Conservation (phyloP, 805 yeast species). For the Scheffersomyces spartinae region DNA sequence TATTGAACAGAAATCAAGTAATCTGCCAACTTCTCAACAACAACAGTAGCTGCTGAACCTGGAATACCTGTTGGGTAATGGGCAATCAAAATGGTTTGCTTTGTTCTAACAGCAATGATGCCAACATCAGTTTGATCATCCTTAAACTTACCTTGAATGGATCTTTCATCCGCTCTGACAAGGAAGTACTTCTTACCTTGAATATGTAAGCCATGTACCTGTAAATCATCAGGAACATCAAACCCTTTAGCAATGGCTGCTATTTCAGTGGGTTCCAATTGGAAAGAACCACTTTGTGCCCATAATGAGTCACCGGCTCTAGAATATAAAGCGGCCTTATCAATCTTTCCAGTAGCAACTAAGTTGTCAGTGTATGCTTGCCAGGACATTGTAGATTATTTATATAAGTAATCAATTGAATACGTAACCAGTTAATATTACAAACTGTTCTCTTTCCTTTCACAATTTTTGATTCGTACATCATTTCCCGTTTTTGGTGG, state of each 20-base stretch:
- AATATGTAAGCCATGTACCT: conserved; percentile 76
- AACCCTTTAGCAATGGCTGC: conserved; percentile 67
- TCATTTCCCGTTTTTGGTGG: too few relatives aligned
- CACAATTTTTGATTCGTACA: too few relatives aligned
- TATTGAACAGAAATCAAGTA: conserved; percentile 82
- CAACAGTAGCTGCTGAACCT: conserved; percentile 91
- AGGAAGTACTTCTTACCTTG: conserved; percentile 81
- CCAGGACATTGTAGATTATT: too few relatives aligned
- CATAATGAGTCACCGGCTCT: conserved; percentile 91
- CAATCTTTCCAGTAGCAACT: conserved; percentile 76
- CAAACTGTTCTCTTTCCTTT: too few relatives aligned
- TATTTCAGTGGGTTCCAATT: conserved; percentile 60
- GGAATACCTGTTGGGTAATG: conserved; percentile 87
- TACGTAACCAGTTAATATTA: too few relatives aligned
- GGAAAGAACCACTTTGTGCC: conserved; percentile 72
- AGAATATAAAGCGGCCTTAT: conserved; percentile 87
- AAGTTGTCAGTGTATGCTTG: conserved; percentile 97
- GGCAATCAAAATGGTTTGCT: conserved; percentile 85
- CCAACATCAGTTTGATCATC: conserved; percentile 63
- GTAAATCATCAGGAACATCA: conserved; percentile 66
- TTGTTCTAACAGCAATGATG: conserved; percentile 82
- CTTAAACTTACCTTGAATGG: conserved; percentile 70
- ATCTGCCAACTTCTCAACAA: conserved; percentile 93
- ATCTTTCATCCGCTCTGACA: conserved; percentile 82
- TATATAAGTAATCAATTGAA: too few relatives aligned